Base-by-base conservation (phyloP, 2,329 filamentous ascomycete genomes). In the Neophaeococcomyces aloes region DNA sequence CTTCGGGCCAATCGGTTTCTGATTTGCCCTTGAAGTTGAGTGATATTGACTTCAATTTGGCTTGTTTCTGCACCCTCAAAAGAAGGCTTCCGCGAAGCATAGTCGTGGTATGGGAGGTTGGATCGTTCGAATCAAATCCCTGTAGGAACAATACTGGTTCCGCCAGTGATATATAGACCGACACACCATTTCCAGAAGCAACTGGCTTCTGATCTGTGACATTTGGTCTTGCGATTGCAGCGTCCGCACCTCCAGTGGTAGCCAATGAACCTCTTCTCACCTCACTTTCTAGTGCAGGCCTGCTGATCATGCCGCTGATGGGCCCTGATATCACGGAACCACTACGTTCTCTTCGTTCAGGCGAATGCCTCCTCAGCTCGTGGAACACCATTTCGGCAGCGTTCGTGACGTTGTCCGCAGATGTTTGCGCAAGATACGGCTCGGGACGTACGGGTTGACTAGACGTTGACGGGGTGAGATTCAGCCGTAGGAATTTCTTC, bases 1-100 rank as follows among this genome's bases (percentile, higher is more conserved):
- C 86, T 67, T 96, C 91, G 13, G 91, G 89, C 91, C 91, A 98
- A 59, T 94, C 87, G 1, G 91, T 96, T 51, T 83, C 77, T 2
- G 87, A 86, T 59, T 79, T 82, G 23, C 89, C 91, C 31, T 81
- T 76, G 54, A 98, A 84, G 56, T 85, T 89, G 41, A 98, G 70
- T 4, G 83, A 87, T 18, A 98, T 76, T 3, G 86, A 82, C 68
- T 94, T 95, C 53, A 98, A 80, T 65, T 98, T 98, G 36, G 87
- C 79, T 52, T 85, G 83, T 60, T 96, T 96, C 35, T 83, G 81
- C 10, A 96, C 76, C 47, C 81, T 81, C 30, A 98, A 61, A 56
- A 85, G 81, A 44, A 98, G 64, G 52, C 80, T 87, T 14, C 91
- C 91, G 44, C 91, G 76, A 11, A 98, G 71, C 59, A 98, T 81